Percentiles rank a stretch among this genome's conserved stretches.
These are phyloP conservation scores for Kentomonas sorsogonicus DNA, from an alignment of 208 protist species.

Conservation along the genomic window DNA sequence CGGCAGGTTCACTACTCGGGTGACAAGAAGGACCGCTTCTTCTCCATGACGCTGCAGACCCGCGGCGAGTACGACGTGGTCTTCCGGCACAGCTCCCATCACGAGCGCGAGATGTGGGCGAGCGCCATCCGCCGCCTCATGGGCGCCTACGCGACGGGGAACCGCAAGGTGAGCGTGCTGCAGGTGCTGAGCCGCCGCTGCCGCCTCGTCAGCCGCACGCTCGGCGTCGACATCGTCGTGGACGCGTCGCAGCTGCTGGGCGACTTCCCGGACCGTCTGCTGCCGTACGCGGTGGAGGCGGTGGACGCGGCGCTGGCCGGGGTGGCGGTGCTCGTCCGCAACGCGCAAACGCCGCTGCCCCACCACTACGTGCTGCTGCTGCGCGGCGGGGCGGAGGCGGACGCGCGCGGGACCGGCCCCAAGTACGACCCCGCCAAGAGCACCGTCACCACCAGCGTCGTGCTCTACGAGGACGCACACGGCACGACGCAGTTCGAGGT, in stretches of 20 bases:
- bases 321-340: slow-evolving; percentile 44
- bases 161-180: slow-evolving; percentile 42
- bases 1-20: slow-evolving; percentile 61
- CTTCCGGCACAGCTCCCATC: slow-evolving; percentile 59
- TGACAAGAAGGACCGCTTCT: slow-evolving; percentile 81
- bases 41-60: slow-evolving; percentile 58
- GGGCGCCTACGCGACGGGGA: slow-evolving; percentile 50
- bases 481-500: slow-evolving; percentile 52
- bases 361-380: slow-evolving; percentile 55
- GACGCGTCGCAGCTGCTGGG: slow-evolving; percentile 37
- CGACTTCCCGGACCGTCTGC: slow-evolving; percentile 53
- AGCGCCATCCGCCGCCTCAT: slow-evolving; percentile 67
- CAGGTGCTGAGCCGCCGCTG: slow-evolving; percentile 40
- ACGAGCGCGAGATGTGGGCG: slow-evolving; percentile 69
- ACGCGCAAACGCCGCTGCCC: slow-evolving; percentile 36
- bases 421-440: slow-evolving; percentile 68
- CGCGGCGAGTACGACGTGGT: slow-evolving; percentile 36
- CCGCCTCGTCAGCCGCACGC: slow-evolving; percentile 29
- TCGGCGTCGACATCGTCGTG: slow-evolving; percentile 65
- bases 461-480: slow-evolving; percentile 37
- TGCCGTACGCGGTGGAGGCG: slow-evolving; percentile 79
- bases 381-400: slow-evolving; percentile 16
- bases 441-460: slow-evolving; percentile 50
- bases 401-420: slow-evolving; percentile 16
- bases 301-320: slow-evolving; percentile 58